A percentile compares a stretch with the other conserved stretches of the same genome.
Conservation (phyloP, 768 basidiomycete species). For the Suillus fuscotomentosus region DNA sequence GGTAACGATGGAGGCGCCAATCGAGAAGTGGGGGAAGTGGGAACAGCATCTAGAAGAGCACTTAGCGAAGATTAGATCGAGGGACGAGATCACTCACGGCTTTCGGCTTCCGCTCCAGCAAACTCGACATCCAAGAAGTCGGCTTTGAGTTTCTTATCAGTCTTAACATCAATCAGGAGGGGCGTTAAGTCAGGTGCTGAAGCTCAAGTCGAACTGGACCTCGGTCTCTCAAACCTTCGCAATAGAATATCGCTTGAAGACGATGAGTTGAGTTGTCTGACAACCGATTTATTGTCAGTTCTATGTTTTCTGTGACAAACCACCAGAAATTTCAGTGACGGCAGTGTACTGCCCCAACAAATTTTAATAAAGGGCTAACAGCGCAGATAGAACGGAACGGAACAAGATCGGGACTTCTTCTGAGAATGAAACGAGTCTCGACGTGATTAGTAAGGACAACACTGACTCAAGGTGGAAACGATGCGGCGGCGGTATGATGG, state of each 20-base stretch:
- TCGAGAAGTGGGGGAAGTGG: conserved; percentile 55
- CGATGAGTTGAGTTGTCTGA: not conserved
- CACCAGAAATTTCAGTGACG: not conserved
- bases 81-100: conserved; percentile 33
- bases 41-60: conserved; percentile 38
- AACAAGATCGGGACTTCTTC: not conserved
- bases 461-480: too few relatives aligned
- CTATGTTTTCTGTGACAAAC: not conserved
- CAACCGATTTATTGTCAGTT: not conserved
- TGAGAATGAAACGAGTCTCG: too few relatives aligned
- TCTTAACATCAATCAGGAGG: conserved; percentile 96
- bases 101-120: conserved; percentile 61
- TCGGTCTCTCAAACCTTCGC: not conserved
- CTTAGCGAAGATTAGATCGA: not conserved
- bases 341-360: not conserved
- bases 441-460: too few relatives aligned
- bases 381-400: not conserved
- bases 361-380: not conserved
- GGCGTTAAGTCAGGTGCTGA: conserved; percentile 43
- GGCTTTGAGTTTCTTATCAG: conserved; percentile 99
- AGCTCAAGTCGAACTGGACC: too few relatives aligned
- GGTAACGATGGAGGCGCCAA: conserved; percentile 67
- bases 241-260: not conserved
- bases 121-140: conserved; percentile 99
- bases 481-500: not conserved